phyloP scores from a whole-genome alignment of 179 eudicot genomes.

The Corrigiola litoralis region DNA sequence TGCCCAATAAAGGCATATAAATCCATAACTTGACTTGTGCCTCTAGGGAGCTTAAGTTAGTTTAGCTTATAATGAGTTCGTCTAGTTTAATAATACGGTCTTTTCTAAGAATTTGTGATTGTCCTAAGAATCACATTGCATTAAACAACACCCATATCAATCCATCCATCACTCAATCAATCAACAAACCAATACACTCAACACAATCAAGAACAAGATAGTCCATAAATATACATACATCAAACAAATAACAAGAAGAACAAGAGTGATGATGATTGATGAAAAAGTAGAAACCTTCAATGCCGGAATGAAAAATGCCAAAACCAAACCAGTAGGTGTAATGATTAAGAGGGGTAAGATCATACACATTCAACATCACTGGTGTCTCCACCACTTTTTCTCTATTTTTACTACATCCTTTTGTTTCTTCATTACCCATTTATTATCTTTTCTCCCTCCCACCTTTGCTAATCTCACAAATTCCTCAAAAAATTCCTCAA shows the following conservation, averaged over 20 bases:
- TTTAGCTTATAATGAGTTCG: too few species aligned
- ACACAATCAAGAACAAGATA: not conserved
- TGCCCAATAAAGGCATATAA: too few species aligned
- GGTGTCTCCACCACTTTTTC: slow-evolving; percentile 29
- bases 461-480: not conserved
- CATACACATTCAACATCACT: slow-evolving; percentile 78
- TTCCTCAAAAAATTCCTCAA: not conserved
- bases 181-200: not conserved
- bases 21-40: too few species aligned
- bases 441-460: not conserved
- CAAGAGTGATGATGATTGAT: too few species aligned
- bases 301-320: slow-evolving; percentile 93
- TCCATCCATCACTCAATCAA: too few species aligned
- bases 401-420: slow-evolving; percentile 15
- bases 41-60: too few species aligned
- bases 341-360: slow-evolving; percentile 76
- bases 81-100: too few species aligned
- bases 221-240: not conserved
- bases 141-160: slow-evolving; percentile 8
- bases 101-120: too few species aligned
- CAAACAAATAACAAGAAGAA: not conserved
- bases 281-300: slow-evolving; percentile 59
- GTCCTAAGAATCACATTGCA: too few species aligned
- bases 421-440: slow-evolving; percentile 31
- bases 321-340: slow-evolving; percentile 85